These are phyloP conservation scores for Miscanthus lutarioriparius DNA, from an alignment of 176 grass and related monocot genomes.

Conservation along the genomic window DNA sequence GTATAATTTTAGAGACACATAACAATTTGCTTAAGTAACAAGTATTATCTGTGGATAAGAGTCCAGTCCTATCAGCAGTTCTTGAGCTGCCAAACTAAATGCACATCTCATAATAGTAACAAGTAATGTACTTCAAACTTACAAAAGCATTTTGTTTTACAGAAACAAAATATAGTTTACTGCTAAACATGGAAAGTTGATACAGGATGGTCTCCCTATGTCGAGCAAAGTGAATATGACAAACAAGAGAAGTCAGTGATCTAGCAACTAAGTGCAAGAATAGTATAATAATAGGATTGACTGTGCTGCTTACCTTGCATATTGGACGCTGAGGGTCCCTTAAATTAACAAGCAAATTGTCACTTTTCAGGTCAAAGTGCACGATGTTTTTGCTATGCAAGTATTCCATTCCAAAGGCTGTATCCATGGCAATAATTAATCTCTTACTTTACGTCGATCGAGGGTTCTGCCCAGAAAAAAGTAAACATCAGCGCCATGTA, in stretches of 20 bases:
- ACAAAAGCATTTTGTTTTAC: background rate
- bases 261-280: background rate
- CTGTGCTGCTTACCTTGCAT: constrained; percentile 73
- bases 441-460: constrained; percentile 72
- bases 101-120: background rate
- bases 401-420: constrained; percentile 99
- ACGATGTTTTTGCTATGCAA: constrained; percentile 97
- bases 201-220: background rate
- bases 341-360: constrained; percentile 99
- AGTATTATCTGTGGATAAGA: constrained; percentile 2
- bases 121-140: background rate
- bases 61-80: background rate
- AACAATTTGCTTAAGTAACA: background rate
- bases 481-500: constrained; percentile 19
- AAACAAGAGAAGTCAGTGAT: background rate
- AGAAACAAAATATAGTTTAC: background rate
- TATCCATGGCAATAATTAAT: constrained; percentile 96
- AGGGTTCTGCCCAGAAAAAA: constrained; percentile 53
- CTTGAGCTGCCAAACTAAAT: constrained; percentile 11
- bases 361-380: constrained; percentile 98
- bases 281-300: background rate
- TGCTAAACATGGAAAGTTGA: constrained; percentile 6
- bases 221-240: too few species aligned
- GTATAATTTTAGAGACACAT: background rate
- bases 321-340: constrained; percentile 97